These are phyloP conservation scores for Cordyceps pruinosa DNA, from an alignment of 2,329 filamentous ascomycete genomes.

Conservation along the genomic window DNA sequence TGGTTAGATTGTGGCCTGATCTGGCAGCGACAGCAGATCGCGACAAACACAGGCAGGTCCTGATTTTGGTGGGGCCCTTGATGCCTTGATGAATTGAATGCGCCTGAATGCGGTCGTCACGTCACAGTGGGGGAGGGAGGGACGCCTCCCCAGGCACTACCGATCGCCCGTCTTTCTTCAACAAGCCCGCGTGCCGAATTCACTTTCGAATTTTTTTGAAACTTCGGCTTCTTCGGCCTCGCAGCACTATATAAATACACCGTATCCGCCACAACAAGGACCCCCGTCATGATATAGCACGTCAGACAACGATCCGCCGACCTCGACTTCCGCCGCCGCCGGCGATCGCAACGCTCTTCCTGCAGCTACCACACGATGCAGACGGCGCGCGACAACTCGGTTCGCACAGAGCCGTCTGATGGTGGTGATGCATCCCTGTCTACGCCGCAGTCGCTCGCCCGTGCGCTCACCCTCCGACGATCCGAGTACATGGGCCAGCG, in stretches of 20 bases:
- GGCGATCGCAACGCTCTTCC: conserved; percentile 8
- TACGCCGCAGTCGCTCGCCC: conserved; percentile 52
- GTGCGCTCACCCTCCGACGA: conserved; percentile 63
- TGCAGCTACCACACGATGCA: conserved; percentile 19
- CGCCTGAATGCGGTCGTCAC: neutral
- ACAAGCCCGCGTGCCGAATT: neutral
- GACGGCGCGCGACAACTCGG: conserved; percentile 22
- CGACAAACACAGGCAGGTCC: neutral
- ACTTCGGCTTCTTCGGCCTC: neutral
- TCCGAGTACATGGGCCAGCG: conserved; percentile 72
- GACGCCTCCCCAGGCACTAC: neutral
- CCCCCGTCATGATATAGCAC: conserved; percentile 13
- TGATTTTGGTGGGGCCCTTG: neutral
- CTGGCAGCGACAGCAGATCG: neutral
- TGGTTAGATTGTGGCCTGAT: neutral
- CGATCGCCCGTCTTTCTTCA: neutral
- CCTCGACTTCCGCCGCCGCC: neutral
- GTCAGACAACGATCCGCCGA: conserved; percentile 3
- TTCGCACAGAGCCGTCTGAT: conserved; percentile 32
- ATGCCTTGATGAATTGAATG: neutral
- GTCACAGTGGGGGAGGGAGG: conserved; percentile 10
- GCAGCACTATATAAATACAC: neutral
- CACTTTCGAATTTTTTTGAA: neutral
- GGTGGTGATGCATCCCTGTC: conserved; percentile 36
- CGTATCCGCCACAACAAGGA: neutral